Evolutionary conservation across 306 rosid genomes (phyloP), one percentile per base, ranked within the genome.

Genomic region (Senna siamea): DNA sequence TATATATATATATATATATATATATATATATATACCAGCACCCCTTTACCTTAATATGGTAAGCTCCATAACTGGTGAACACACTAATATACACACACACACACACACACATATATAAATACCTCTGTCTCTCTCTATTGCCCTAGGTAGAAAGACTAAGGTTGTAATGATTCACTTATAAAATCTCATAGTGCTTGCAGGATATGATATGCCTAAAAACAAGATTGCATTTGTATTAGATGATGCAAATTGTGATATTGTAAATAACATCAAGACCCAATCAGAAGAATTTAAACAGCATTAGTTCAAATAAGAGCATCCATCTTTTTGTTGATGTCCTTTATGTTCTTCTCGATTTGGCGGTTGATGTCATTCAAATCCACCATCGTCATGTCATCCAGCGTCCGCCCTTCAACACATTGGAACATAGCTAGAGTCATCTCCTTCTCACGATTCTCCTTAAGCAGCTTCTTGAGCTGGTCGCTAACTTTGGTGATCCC

Each of bases 401-500:
- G 2, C 14, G 10, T 47, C 13, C 2, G 4, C 72, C 72, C 23
- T 48, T 67, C 44, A 14, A 26, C 5, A 4, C 70, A 65, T 2
- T 26, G 54, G 37, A 47, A 47, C 47, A 69, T 10, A 2, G 59
- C 19, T 10, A 69, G 32, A 0, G 28, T 10, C 19, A 20, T 34
- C 32, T 11, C 61, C 19, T 69, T 76, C 40, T 66, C 72, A 0
- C 0, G 17, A 2, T 79, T 79, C 8, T 83, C 79, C 1, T 44
- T 18, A 6, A 11, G 78, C 4, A 26, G 67, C 53, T 76, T 79
- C 11, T 66, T 54, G 0, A 79, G 20, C 3, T 66, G 81, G 1
- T 68, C 81, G 0, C 18, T 46, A 7, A 78, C 77, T 61, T 76
- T 79, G 57, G 35, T 12, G 15, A 83, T 66, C 40, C 34, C 60